These are phyloP conservation scores for Sphaceloma murrayae DNA, from an alignment of 2,329 filamentous ascomycete species.

Conservation along the genomic window DNA sequence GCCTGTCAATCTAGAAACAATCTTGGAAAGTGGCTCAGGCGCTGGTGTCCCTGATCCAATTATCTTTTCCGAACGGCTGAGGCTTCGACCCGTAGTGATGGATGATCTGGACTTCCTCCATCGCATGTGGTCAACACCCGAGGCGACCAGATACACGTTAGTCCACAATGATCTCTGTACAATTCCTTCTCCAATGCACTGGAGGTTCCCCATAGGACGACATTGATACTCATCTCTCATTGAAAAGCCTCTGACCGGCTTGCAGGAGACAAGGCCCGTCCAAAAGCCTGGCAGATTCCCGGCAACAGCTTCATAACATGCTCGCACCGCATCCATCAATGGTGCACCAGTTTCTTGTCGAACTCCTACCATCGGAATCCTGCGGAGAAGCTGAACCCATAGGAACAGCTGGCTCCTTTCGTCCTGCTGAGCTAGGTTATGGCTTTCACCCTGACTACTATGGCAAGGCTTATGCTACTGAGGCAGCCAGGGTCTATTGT, in stretches of 20 bases:
- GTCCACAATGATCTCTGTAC: too few relatives aligned
- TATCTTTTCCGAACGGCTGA: background rate
- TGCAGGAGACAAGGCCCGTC: background rate
- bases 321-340: background rate
- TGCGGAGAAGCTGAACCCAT: background rate
- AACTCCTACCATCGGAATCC: background rate
- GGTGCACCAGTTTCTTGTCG: conserved; percentile 2
- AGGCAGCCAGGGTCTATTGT: conserved; percentile 19
- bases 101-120: conserved; percentile 9
- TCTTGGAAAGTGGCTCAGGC: conserved; percentile 1
- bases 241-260: background rate
- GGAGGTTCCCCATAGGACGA: too few relatives aligned
- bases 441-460: conserved; percentile 18
- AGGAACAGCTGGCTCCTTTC: conserved; percentile 8
- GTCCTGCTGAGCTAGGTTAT: conserved; percentile 20
- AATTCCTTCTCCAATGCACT: too few relatives aligned
- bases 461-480: conserved; percentile 21
- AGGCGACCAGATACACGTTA: conserved; percentile 8
- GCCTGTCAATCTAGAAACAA: background rate
- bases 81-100: background rate
- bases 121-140: background rate
- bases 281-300: background rate
- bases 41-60: conserved; percentile 6
- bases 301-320: background rate
- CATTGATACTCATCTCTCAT: too few relatives aligned